phyloP scores from a whole-genome alignment of 2,329 filamentous ascomycete genomes.

The Colletotrichum theobromicola region DNA sequence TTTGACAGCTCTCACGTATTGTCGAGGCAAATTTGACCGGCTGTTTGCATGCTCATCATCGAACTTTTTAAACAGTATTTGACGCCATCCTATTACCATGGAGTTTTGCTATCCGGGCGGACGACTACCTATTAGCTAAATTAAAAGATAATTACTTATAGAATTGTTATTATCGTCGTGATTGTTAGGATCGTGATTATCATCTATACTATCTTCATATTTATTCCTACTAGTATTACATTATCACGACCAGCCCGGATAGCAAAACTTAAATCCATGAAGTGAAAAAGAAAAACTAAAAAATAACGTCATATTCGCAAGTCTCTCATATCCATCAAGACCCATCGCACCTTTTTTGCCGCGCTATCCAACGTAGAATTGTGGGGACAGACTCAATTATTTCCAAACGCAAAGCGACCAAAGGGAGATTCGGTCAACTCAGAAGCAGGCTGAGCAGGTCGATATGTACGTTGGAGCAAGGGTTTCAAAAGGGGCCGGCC shows the following conservation, averaged over 20 bases:
- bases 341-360: background rate
- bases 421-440: accelerated
- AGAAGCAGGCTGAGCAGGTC: background rate
- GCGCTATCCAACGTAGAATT: background rate
- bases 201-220: no score
- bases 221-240: no score
- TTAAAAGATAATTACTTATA: no score
- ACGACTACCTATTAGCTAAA: no score
- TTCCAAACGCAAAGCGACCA: background rate
- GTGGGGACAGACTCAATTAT: background rate
- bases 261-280: no score
- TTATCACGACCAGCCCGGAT: no score
- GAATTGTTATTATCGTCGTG: no score
- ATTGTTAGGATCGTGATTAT: no score
- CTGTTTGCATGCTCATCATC: background rate
- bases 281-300: no score
- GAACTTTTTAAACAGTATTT: background rate
- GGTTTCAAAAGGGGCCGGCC: background rate
- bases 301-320: background rate
- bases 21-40: background rate
- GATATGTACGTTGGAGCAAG: background rate
- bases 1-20: background rate
- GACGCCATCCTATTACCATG: background rate
- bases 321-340: background rate
- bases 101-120: no score